phyloP scores from a whole-genome alignment of 1,284 basidiomycete genomes.

The Pseudozyma flocculosa region DNA sequence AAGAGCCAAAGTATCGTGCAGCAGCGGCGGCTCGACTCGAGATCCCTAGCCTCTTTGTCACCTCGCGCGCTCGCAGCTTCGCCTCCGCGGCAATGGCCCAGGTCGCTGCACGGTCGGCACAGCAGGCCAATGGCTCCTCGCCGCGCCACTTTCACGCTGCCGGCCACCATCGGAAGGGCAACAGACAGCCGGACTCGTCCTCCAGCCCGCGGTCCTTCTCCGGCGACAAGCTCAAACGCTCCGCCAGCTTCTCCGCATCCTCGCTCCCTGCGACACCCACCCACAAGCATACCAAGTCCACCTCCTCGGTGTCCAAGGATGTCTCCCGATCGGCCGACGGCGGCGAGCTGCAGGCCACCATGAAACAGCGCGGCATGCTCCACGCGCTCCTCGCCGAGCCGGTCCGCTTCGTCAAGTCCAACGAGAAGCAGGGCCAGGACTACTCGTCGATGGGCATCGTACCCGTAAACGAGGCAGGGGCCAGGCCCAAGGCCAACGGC shows the following conservation, averaged over 20 bases:
- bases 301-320: constrained; percentile 15
- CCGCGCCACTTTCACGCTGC: not conserved
- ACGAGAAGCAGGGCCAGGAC: constrained; percentile 28
- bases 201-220: constrained; percentile 18
- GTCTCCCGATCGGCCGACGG: constrained; percentile 15
- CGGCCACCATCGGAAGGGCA: not conserved
- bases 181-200: constrained; percentile 13
- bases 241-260: no score
- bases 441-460: constrained; percentile 26
- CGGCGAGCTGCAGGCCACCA: constrained; percentile 9
- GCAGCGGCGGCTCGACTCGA: no score
- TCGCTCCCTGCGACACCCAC: no score
- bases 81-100: no score
- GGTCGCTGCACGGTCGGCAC: no score
- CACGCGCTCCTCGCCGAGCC: constrained; percentile 35
- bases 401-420: constrained; percentile 34
- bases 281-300: constrained; percentile 6
- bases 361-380: constrained; percentile 51
- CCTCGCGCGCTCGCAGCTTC: no score
- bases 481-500: constrained; percentile 5
- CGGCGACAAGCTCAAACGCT: no score
- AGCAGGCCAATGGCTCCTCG: not conserved
- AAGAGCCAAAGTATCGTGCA: no score
- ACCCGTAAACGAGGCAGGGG: constrained; percentile 19
- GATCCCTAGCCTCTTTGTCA: no score